A percentile compares a stretch with the other conserved stretches of the same genome.
These are phyloP conservation scores for Ceratopteris richardii DNA, from an alignment of 75 land plant genomes.

Conservation along the genomic window DNA sequence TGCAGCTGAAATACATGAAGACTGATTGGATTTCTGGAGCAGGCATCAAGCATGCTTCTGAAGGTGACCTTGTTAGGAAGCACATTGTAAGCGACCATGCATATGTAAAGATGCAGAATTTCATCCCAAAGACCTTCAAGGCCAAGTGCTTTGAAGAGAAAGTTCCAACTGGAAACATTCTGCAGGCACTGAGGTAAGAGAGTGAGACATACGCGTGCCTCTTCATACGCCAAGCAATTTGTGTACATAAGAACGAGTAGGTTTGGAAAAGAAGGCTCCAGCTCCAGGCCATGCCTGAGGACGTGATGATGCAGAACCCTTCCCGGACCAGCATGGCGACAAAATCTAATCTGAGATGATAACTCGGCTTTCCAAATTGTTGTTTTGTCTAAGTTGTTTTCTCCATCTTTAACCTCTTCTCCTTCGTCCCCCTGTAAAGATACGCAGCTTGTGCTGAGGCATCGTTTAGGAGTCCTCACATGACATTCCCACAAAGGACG, in stretches of 20 bases:
- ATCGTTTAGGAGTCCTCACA: no score
- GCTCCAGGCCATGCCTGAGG: conserved; percentile 23
- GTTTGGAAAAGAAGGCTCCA: conserved; percentile 21
- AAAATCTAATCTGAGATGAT: background rate
- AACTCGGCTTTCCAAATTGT: background rate
- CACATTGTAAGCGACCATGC: conserved; percentile 14
- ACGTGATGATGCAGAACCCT: conserved; percentile 28
- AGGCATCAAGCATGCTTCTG: conserved; percentile 27
- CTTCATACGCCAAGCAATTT: conserved; percentile 20
- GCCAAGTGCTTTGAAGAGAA: conserved; percentile 38
- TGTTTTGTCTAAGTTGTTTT: no score
- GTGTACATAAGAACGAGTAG: conserved; percentile 46
- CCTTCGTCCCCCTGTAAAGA: no score
- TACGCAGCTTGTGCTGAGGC: no score
- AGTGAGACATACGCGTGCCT: conserved; percentile 23
- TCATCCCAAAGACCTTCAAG: conserved; percentile 21
- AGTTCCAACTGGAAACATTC: conserved; percentile 29
- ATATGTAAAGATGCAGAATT: conserved; percentile 21
- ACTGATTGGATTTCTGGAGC: conserved; percentile 6
- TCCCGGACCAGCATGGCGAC: conserved; percentile 11
- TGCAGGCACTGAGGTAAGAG: conserved; percentile 12
- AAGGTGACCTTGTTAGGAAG: conserved; percentile 25
- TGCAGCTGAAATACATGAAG: conserved; percentile 31
- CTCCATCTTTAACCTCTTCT: no score
- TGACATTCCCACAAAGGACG: no score